These are phyloP conservation scores for Eruca vesicaria DNA, from an alignment of 441 rosid genomes.

Conservation along the genomic window DNA sequence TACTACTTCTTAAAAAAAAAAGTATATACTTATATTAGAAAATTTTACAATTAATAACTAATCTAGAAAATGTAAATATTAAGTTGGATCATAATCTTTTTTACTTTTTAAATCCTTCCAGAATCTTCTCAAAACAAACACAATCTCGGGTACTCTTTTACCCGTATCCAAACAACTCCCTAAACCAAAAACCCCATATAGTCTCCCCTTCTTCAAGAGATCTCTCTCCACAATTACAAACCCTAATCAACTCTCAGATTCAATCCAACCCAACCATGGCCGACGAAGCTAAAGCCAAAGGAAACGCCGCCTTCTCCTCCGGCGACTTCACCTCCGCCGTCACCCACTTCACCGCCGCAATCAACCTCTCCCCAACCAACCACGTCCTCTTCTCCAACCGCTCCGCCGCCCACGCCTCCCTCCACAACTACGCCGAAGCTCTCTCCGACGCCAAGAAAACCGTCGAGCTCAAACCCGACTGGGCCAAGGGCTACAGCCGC, in stretches of 20 bases:
- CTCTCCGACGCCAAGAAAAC: constrained; percentile 81
- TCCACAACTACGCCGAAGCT: constrained; percentile 63
- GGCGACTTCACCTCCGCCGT: constrained; percentile 71
- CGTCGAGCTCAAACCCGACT: constrained; percentile 85
- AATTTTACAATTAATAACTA: too few relatives aligned
- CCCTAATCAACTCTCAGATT: constrained; percentile 20
- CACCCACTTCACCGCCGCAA: constrained; percentile 78
- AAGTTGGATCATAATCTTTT: background rate
- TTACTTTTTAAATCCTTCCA: background rate
- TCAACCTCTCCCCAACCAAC: constrained; percentile 64
- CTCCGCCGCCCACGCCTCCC: constrained; percentile 91
- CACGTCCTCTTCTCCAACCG: constrained; percentile 94
- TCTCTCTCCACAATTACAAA: constrained; percentile 9
- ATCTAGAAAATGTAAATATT: too few relatives aligned
- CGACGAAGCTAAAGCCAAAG: constrained; percentile 92
- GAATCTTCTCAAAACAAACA: background rate
- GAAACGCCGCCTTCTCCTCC: constrained; percentile 92
- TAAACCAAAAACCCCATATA: constrained; percentile 8
- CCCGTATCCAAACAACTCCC: constrained; percentile 10
- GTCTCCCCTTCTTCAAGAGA: constrained; percentile 4
- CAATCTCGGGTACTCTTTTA: background rate
- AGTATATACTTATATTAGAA: too few relatives aligned
- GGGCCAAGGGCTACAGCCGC: constrained; percentile 95
- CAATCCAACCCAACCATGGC: constrained; percentile 59
- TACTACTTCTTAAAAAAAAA: too few relatives aligned